These are phyloP conservation scores for Aspergillus brunneoviolaceus DNA, from an alignment of 2,329 filamentous ascomycete species.

Conservation along the genomic window DNA sequence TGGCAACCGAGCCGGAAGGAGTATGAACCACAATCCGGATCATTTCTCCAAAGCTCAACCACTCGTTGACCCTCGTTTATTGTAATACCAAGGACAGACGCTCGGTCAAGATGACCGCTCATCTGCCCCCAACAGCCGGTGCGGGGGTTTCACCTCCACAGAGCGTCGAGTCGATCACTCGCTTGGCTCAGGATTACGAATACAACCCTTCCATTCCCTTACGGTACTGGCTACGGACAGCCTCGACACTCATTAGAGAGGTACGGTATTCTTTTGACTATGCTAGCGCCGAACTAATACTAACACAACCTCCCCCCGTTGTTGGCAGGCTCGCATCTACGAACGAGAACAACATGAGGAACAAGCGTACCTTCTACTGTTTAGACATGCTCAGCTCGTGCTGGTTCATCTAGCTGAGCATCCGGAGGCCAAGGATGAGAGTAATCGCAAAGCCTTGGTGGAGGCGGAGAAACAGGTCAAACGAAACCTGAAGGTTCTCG, in stretches of 20 bases:
- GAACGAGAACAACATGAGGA: conserved; percentile 81
- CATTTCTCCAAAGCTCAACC: neutral
- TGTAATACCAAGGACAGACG: neutral
- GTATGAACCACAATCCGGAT: neutral
- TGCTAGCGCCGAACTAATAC: neutral
- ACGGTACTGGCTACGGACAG: conserved; percentile 78
- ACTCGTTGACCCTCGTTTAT: neutral
- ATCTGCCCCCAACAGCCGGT: conserved; percentile 25
- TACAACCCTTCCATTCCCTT: conserved; percentile 77
- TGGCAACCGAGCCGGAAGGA: too few relatives aligned
- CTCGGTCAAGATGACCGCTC: conserved; percentile 24
- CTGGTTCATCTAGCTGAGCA: conserved; percentile 72
- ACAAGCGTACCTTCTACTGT: conserved; percentile 87
- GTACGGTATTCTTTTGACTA: conserved; percentile 47
- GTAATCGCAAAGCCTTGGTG: conserved; percentile 55
- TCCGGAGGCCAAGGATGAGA: conserved; percentile 68
- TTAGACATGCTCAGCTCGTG: conserved; percentile 83
- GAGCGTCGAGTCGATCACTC: conserved; percentile 73
- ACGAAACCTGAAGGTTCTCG: conserved; percentile 67
- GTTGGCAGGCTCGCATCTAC: conserved; percentile 72
- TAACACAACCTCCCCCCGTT: neutral
- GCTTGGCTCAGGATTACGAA: conserved; percentile 73
- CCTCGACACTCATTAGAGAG: conserved; percentile 76
- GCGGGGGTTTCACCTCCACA: conserved; percentile 54
- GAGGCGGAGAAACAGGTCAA: conserved; percentile 63